A percentile compares a stretch with the other conserved stretches of the same genome.
These are phyloP conservation scores for Fraxinus quadrangulata DNA, from an alignment of 257 asterid species.

Conservation along the genomic window DNA sequence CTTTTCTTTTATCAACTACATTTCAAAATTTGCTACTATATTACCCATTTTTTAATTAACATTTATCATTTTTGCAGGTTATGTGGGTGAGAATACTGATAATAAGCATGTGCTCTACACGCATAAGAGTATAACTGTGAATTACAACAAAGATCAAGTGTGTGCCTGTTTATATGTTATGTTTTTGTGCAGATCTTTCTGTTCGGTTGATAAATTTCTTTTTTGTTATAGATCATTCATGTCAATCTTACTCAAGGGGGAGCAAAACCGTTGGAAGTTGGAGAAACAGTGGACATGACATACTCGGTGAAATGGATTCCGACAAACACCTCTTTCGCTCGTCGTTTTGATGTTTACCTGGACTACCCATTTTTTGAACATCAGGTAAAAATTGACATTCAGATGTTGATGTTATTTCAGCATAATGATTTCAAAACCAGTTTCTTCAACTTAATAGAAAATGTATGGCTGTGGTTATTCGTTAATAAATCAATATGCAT, in stretches of 20 bases:
- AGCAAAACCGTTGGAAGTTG: constrained; percentile 81
- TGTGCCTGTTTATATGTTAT: constrained; percentile 5
- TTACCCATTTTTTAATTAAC: background rate
- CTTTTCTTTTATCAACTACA: background rate
- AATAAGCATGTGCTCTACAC: constrained; percentile 58
- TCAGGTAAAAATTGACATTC: constrained; percentile 56
- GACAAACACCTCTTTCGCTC: constrained; percentile 80
- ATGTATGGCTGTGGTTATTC: background rate
- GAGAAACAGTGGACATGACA: constrained; percentile 72
- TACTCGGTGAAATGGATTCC: constrained; percentile 87
- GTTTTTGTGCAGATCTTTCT: background rate
- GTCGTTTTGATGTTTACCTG: constrained; percentile 91
- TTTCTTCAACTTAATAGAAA: background rate
- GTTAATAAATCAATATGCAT: background rate
- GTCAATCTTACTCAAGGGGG: constrained; percentile 88
- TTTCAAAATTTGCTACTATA: background rate
- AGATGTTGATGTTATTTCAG: background rate
- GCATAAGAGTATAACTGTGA: constrained; percentile 54
- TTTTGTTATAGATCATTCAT: constrained; percentile 75
- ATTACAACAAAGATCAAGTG: constrained; percentile 59
- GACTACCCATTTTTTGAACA: constrained; percentile 98
- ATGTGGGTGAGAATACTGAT: constrained; percentile 56
- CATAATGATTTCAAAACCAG: background rate
- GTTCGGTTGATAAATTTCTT: background rate
- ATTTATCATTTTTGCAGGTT: constrained; percentile 38